These are phyloP conservation scores for Venturia effusa DNA, from an alignment of 2,329 filamentous ascomycete genomes.

Conservation along the genomic window DNA sequence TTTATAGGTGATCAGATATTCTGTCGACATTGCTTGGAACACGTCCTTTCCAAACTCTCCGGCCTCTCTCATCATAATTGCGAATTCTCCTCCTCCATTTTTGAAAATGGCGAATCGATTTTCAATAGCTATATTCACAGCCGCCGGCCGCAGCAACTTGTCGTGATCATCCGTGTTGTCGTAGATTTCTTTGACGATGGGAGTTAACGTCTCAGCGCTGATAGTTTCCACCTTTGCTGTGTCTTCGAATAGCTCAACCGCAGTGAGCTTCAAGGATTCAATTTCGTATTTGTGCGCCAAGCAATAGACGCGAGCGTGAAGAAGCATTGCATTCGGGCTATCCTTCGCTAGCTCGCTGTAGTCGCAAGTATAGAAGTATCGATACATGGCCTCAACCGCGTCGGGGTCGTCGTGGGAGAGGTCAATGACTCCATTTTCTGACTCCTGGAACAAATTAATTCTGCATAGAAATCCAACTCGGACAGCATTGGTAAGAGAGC, in stretches of 20 bases:
- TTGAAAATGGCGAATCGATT: neutral
- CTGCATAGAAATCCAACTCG: too few species aligned
- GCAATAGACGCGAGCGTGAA: neutral
- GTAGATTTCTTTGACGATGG: neutral
- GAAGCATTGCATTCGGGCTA: neutral
- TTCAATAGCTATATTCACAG: neutral
- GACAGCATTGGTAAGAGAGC: too few species aligned
- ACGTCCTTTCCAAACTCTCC: conserved; percentile 7
- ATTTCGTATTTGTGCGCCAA: conserved; percentile 3
- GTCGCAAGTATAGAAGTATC: neutral
- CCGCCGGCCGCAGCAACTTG: neutral
- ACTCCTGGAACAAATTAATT: neutral
- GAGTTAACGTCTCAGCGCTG: neutral
- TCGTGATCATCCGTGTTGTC: neutral
- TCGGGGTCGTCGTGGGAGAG: neutral
- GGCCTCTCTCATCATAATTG: conserved; percentile 12
- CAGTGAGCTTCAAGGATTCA: neutral
- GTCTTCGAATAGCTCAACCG: neutral
- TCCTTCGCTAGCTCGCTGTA: neutral
- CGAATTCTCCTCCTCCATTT: neutral
- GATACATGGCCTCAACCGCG: neutral
- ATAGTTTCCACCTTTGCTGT: neutral
- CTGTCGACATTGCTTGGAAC: neutral
- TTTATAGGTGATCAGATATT: neutral
- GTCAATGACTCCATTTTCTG: neutral